These are phyloP conservation scores for Albizia julibrissin DNA, from an alignment of 306 rosid species.

Conservation along the genomic window DNA sequence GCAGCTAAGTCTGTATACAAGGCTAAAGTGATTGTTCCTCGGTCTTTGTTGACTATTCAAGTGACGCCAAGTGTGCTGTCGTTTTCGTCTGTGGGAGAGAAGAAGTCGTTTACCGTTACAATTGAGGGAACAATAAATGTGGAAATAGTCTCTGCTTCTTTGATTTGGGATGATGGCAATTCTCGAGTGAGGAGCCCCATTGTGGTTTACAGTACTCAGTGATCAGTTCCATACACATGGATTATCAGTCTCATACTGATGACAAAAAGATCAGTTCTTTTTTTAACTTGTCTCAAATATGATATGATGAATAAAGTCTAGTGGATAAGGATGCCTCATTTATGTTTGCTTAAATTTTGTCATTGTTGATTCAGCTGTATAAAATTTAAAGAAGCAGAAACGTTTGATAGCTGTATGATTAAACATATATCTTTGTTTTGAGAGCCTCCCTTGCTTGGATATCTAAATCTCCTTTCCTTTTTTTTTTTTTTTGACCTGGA, in stretches of 20 bases:
- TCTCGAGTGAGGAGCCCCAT: constrained; percentile 29
- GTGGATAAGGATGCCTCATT: no score
- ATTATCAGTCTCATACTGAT: background rate
- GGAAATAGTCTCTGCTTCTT: background rate
- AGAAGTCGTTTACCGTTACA: background rate
- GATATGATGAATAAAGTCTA: background rate
- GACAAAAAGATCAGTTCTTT: background rate
- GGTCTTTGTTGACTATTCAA: background rate
- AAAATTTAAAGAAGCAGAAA: background rate
- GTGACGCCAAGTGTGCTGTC: constrained; percentile 17
- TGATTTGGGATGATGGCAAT: constrained; percentile 27
- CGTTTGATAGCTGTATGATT: background rate
- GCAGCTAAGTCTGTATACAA: background rate
- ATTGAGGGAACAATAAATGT: background rate
- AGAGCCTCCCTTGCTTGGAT: no score
- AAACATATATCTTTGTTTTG: no score
- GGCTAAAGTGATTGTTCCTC: background rate
- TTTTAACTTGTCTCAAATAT: background rate
- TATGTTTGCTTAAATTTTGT: background rate
- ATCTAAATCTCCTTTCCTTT: no score
- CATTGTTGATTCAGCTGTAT: background rate
- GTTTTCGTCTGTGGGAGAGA: background rate
- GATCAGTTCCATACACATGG: background rate
- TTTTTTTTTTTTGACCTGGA: no score
- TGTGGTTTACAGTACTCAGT: background rate